Evolutionary conservation across 139 green algal species (phyloP).

Genomic region (Micromonas commoda): DNA sequence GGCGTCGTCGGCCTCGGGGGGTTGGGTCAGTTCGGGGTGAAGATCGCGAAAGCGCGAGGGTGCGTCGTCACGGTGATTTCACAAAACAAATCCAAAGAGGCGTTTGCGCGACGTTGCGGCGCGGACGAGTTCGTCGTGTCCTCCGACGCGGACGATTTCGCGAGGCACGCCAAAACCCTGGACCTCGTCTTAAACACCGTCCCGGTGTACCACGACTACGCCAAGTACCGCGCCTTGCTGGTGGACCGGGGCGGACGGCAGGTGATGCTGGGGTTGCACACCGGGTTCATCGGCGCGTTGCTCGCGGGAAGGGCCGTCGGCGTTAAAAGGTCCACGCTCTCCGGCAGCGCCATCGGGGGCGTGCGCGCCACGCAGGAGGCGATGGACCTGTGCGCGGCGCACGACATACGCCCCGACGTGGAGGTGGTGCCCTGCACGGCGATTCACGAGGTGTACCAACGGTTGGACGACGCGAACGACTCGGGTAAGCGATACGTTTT

Average conservation of each 20-base stretch:
- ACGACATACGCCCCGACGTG: constrained; percentile 20
- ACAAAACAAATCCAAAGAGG: background rate
- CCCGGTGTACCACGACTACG: background rate
- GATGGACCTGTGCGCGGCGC: constrained; percentile 17
- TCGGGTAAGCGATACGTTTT: constrained; percentile 17
- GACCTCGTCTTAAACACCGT: constrained; percentile 25
- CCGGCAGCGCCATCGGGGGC: background rate
- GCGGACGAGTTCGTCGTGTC: constrained; percentile 17
- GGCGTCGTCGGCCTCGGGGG: constrained; percentile 27
- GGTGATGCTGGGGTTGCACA: background rate
- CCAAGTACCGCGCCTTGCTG: background rate
- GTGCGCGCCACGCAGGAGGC: constrained; percentile 17
- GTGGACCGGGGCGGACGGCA: background rate
- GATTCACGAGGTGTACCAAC: constrained; percentile 5
- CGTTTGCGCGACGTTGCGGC: background rate
- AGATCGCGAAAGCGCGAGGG: constrained; percentile 19
- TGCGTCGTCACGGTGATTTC: constrained; percentile 26
- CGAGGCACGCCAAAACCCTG: background rate
- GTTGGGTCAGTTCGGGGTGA: constrained; percentile 15
- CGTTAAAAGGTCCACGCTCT: no score
- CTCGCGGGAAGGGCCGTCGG: background rate
- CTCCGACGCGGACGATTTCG: background rate
- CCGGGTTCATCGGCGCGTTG: background rate
- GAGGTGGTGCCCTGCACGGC: background rate
- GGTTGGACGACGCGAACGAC: background rate